Evolutionary conservation across 148 eudicot species (phyloP), one percentile per base, ranked within the genome.

Genomic region (Fagopyrum homotropicum): DNA sequence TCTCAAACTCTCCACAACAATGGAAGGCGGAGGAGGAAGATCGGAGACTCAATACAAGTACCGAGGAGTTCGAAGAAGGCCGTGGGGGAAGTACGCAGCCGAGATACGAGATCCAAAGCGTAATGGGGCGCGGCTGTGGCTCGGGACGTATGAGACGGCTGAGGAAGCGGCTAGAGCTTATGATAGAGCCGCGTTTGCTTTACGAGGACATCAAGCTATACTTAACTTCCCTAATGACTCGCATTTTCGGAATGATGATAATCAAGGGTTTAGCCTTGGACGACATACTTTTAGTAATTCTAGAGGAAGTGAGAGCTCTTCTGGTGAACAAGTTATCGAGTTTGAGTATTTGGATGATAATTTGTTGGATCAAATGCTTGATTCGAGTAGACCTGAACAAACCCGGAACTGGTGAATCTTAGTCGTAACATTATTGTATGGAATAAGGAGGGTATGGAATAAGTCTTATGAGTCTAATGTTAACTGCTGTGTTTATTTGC

Each of bases 111-210:
- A 64, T 7, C 69, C 69, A 45, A 64, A 64, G 69, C 16, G 69
- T 7, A 64, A 64, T 45, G 69, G 69, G 45, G 45, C 69, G 0
- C 44, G 69, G 6, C 17, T 64, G 0, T 64, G 69, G 69, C 69
- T 64, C 7, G 69, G 69, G 45, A 64, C 69, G 17, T 64, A 64
- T 45, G 69, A 64, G 69, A 64, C 69, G 2, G 69, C 69, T 6
- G 69, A 64, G 45, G 69, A 64, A 45, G 69, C 69, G n/a, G 69
- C 69, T 7, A 64, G 69, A 46, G 69, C 69, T 16, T 64, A 64
- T n/a, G 69, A 64, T n/a, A 64, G 6, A 45, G 69, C 69, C 0
- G 69, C 69, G 12, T 64, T 22, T 5, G 4, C 69, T 5, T 16
- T 64, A 2, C 12, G 69, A 16, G 69, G 69, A 11, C 69, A 64